Evolutionary conservation across 345 rosid species (phyloP).

Genomic region (Eucalyptus viminalis): DNA sequence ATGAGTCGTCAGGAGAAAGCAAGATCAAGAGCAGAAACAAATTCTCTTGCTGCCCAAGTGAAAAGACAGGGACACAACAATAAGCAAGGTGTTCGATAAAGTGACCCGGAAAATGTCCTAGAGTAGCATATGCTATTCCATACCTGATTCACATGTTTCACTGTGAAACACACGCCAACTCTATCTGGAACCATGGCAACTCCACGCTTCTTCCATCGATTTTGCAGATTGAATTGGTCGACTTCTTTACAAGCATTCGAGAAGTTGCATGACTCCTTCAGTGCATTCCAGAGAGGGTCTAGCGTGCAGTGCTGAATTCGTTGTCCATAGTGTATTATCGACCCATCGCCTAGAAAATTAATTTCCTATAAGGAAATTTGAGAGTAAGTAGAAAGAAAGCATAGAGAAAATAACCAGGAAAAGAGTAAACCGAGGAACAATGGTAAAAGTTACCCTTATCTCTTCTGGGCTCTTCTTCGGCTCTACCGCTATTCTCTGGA

Average conservation of each 20-base stretch:
- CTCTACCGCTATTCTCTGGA: constrained; percentile 69
- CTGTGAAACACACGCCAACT: constrained; percentile 76
- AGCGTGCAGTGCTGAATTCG: constrained; percentile 58
- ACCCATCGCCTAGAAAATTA: constrained; percentile 91
- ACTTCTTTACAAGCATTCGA: constrained; percentile 44
- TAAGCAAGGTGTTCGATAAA: not conserved
- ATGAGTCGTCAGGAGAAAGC: too few relatives aligned
- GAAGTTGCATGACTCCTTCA: constrained; percentile 57
- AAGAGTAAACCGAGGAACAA: not conserved
- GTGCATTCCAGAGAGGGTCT: constrained; percentile 62
- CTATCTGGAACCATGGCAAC: constrained; percentile 90
- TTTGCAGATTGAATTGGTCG: constrained; percentile 54
- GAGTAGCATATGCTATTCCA: not conserved
- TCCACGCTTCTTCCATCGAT: constrained; percentile 92
- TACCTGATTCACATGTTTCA: constrained; percentile 83
- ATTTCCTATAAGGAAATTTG: constrained; percentile 41
- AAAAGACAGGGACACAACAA: not conserved
- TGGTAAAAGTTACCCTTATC: constrained; percentile 35
- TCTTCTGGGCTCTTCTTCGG: constrained; percentile 73
- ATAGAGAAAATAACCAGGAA: not conserved
- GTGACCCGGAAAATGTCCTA: not conserved
- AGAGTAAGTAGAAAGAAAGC: not conserved
- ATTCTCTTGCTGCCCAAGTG: not conserved
- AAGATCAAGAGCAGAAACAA: not conserved
- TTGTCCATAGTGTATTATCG: constrained; percentile 68